Evolutionary conservation across 2,329 filamentous ascomycete genomes (phyloP), one percentile per base, ranked within the genome.

Genomic region (Aspergillus sp.): DNA sequence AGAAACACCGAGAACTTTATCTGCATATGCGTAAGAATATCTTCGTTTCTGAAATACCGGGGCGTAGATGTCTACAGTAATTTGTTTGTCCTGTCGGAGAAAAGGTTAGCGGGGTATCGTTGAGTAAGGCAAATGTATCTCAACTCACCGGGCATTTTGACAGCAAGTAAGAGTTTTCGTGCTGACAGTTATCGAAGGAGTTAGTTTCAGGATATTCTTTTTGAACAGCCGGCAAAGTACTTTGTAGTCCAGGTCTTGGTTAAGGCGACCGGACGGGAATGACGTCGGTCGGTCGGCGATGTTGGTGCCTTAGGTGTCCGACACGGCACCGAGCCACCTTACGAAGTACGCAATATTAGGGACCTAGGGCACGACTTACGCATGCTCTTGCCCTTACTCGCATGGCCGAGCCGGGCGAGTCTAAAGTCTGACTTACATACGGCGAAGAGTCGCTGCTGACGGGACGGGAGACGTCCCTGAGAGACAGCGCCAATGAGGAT

Each of bases 1-100:
- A 54, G 87, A 74, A 61, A 96, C 77, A 64, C 89, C 89, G 53
- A 96, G 87, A 64, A 90, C 84, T 54, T 84, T 86, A 78, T 94
- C 90, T 93, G 64, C 16, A 52, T 42, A 20, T 63, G 39, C 56
- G 51, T 45, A 53, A 58, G 26, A 39, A 58, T 62, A 14, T 24
- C 20, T 42, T 52, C 26, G 11, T 26, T 26, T 12, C 1, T 26
- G 31, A 1, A 6, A 22, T 18, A 53, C 39, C 20, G 32, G 52
- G 29, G 24, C 12, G 45, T 46, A 20, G 50, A 18, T 46, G 66
- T 73, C 67, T 74, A 79, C 78, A 81, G 59, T 80, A 79, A 64
- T 79, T 73, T 24, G 71, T 69, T 50, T 62, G 69, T 65, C 65
- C 69, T 73, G 59, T 22, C 46, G 42, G 53, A 26, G 29, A 55